phyloP scores from a whole-genome alignment of 2,329 filamentous ascomycete species.

The Fusarium fracticaudum region DNA sequence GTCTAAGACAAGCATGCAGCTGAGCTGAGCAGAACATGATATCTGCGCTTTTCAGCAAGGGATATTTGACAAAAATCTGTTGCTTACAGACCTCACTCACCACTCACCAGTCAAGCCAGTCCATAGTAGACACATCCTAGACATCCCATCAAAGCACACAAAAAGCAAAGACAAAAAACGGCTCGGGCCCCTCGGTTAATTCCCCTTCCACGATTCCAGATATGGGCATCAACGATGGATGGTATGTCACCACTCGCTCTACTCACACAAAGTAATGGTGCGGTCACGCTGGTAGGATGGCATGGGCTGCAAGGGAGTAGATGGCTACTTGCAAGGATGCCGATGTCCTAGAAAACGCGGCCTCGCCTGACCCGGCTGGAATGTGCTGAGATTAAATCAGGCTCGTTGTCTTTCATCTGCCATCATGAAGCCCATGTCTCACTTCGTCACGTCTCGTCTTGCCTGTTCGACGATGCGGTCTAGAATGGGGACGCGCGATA shows the following conservation, averaged over 20 bases:
- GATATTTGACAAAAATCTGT: slow-evolving; percentile 11
- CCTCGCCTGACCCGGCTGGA: slow-evolving; percentile 7
- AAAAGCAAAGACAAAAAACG: slow-evolving; percentile 26
- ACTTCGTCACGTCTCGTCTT: slow-evolving; percentile 20
- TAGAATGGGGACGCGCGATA: slow-evolving; percentile 24
- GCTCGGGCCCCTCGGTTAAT: slow-evolving; percentile 26
- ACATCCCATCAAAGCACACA: slow-evolving; percentile 4
- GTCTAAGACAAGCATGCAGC: slow-evolving; percentile 31
- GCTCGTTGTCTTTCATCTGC: slow-evolving; percentile 4
- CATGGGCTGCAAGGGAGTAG: slow-evolving; percentile 25
- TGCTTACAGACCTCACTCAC: neutral
- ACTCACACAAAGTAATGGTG: neutral
- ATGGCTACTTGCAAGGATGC: slow-evolving; percentile 14
- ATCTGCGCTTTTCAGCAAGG: slow-evolving; percentile 10
- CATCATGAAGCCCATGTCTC: slow-evolving; percentile 22
- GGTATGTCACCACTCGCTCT: neutral
- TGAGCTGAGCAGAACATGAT: neutral
- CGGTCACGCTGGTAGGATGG: slow-evolving; percentile 7
- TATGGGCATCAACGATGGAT: neutral
- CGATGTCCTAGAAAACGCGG: slow-evolving; percentile 2
- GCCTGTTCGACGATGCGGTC: slow-evolving; percentile 17
- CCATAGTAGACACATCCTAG: neutral
- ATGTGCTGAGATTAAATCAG: slow-evolving; percentile 25
- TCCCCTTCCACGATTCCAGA: slow-evolving; percentile 3
- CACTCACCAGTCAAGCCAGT: neutral